Conservation (phyloP, 2,329 filamentous ascomycete species). For the Ophiostoma perfectum region DNA sequence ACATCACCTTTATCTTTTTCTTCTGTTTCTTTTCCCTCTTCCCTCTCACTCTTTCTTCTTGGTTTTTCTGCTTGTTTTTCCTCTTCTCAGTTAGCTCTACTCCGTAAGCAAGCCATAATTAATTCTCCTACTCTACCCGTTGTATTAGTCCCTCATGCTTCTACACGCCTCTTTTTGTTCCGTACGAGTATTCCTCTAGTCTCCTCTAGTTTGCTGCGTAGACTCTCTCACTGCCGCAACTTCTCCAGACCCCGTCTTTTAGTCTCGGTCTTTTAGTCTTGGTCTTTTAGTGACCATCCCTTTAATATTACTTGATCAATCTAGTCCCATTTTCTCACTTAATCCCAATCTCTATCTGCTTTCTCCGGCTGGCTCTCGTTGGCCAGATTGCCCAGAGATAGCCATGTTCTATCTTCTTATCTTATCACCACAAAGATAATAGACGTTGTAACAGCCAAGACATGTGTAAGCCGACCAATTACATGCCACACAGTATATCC, state of each 20-base stretch:
- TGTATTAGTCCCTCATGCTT: neutral
- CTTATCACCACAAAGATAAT: neutral
- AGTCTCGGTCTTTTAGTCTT: neutral
- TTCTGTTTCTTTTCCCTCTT: neutral
- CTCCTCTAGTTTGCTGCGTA: neutral
- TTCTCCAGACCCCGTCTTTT: constrained; percentile 10
- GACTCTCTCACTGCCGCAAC: neutral
- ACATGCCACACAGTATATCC: neutral
- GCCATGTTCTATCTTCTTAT: neutral
- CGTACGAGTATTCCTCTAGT: neutral
- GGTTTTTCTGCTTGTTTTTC: neutral
- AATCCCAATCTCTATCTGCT: neutral
- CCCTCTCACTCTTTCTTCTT: too few species aligned
- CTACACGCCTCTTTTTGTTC: neutral
- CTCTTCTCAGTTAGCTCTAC: neutral
- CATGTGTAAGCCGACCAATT: neutral
- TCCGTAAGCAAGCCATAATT: neutral
- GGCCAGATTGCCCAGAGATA: constrained; percentile 8
- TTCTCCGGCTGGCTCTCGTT: constrained; percentile 3
- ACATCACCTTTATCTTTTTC: neutral
- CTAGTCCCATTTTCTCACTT: too few species aligned
- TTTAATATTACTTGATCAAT: neutral
- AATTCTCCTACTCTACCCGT: neutral
- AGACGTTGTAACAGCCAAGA: constrained; percentile 7
- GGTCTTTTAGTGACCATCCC: neutral